Conservation (phyloP, 805 yeast species). For the Saccharomycopsis schoenii region DNA sequence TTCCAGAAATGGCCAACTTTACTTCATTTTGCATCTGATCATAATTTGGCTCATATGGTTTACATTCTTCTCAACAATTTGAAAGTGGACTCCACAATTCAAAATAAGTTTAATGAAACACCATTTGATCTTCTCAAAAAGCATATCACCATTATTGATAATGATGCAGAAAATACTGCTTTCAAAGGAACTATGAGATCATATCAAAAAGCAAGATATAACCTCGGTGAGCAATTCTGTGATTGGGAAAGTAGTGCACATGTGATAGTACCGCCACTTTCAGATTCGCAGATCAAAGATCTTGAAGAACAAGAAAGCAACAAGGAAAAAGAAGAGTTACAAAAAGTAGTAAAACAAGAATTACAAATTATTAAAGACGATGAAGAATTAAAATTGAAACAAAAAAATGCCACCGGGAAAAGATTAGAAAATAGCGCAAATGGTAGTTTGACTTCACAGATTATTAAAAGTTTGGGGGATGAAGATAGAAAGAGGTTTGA, state of each 20-base stretch:
- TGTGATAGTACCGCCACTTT: slow-evolving; percentile 31
- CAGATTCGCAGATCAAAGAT: slow-evolving; percentile 46
- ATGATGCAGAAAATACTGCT: slow-evolving; percentile 17
- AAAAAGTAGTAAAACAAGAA: slow-evolving; percentile 32
- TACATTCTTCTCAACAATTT: slow-evolving; percentile 46
- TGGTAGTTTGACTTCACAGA: slow-evolving; percentile 27
- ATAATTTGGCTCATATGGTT: slow-evolving; percentile 60
- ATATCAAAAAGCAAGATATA: slow-evolving; percentile 59
- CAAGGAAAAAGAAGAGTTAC: slow-evolving; percentile 33
- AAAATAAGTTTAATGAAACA: slow-evolving; percentile 46
- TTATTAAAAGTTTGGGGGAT: slow-evolving; percentile 53
- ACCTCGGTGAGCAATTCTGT: slow-evolving; percentile 57
- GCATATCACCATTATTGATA: slow-evolving; percentile 1
- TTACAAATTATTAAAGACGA: slow-evolving; percentile 26
- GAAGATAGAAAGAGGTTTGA: slow-evolving; percentile 70
- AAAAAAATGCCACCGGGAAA: slow-evolving; percentile 21
- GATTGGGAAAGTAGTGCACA: slow-evolving; percentile 56
- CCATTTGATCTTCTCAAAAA: slow-evolving; percentile 58
- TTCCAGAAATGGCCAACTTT: slow-evolving; percentile 57
- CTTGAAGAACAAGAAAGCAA: slow-evolving; percentile 29
- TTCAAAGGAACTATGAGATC: slow-evolving; percentile 33
- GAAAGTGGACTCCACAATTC: slow-evolving; percentile 59
- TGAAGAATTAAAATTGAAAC: slow-evolving; percentile 19
- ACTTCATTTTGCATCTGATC: slow-evolving; percentile 66
- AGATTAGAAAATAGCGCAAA: slow-evolving; percentile 17